A percentile compares a stretch with the other conserved stretches of the same genome.
Conservation (phyloP, 2,329 filamentous ascomycete species). For the Colletotrichum aenigma region DNA sequence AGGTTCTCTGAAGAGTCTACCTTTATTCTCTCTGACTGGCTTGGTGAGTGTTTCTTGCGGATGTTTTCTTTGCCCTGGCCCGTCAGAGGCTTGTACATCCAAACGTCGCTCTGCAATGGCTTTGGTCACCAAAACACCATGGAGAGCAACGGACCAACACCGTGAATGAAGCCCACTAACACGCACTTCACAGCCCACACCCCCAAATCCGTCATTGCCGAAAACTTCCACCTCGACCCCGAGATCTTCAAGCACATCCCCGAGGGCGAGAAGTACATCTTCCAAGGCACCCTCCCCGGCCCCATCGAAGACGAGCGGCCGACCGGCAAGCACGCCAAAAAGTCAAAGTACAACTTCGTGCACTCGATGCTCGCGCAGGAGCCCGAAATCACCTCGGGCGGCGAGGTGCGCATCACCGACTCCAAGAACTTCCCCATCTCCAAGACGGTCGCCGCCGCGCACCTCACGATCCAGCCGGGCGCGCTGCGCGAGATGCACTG, state of each 20-base stretch:
- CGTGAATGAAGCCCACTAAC: constrained; percentile 13
- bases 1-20: constrained; percentile 67
- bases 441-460: constrained; percentile 73
- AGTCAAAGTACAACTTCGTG: constrained; percentile 71
- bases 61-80: no score
- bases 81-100: no score
- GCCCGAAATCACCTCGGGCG: constrained; percentile 69
- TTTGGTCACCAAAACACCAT: not conserved
- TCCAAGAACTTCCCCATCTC: constrained; percentile 78
- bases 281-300: constrained; percentile 69
- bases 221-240: constrained; percentile 77
- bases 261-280: constrained; percentile 75
- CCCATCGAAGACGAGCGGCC: constrained; percentile 70
- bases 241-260: constrained; percentile 74
- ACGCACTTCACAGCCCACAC: constrained; percentile 58
- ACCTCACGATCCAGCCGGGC: constrained; percentile 73
- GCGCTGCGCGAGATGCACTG: constrained; percentile 82
- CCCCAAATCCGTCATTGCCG: constrained; percentile 71
- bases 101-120: not conserved
- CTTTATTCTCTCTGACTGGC: constrained; percentile 76
- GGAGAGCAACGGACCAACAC: no score
- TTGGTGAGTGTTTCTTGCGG: constrained; percentile 55
- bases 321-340: constrained; percentile 63
- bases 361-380: constrained; percentile 75
- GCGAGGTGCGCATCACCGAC: constrained; percentile 75